Evolutionary conservation across 805 yeast species (phyloP).

Genomic region (Hanseniaspora lindneri): DNA sequence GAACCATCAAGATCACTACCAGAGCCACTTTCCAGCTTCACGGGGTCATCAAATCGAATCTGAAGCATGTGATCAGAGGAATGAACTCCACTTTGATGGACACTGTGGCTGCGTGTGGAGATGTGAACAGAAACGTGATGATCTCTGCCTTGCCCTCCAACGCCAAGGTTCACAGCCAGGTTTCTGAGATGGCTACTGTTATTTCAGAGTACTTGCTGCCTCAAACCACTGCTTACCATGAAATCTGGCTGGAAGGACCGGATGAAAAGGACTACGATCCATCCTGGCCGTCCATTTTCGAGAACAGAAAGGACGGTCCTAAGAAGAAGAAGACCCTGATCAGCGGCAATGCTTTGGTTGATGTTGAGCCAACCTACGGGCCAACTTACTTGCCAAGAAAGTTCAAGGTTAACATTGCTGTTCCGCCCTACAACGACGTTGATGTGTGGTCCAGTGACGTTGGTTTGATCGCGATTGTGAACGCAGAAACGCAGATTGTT

Average conservation of each 20-base stretch:
- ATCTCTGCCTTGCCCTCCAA: slow-evolving; percentile 77
- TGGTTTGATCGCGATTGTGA: slow-evolving; percentile 79
- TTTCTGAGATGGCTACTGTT: slow-evolving; percentile 47
- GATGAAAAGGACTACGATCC: slow-evolving; percentile 56
- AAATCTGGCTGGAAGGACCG: slow-evolving; percentile 85
- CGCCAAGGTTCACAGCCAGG: slow-evolving; percentile 67
- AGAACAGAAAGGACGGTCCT: slow-evolving; percentile 60
- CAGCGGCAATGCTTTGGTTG: slow-evolving; percentile 73
- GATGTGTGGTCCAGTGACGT: slow-evolving; percentile 94
- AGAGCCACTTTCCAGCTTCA: slow-evolving; percentile 96
- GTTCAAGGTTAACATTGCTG: slow-evolving; percentile 86
- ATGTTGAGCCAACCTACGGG: slow-evolving; percentile 79
- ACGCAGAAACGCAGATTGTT: slow-evolving; percentile 44
- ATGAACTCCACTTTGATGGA: slow-evolving; percentile 86
- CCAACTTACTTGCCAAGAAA: slow-evolving; percentile 85
- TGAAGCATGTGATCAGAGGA: slow-evolving; percentile 84
- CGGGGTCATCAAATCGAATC: slow-evolving; percentile 80
- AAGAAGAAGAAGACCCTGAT: slow-evolving; percentile 69
- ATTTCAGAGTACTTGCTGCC: slow-evolving; percentile 81
- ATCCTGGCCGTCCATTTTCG: slow-evolving; percentile 54
- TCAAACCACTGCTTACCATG: slow-evolving; percentile 88
- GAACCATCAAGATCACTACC: slow-evolving; percentile 86
- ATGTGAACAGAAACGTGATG: slow-evolving; percentile 93
- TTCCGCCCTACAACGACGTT: slow-evolving; percentile 92
- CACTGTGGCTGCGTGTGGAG: slow-evolving; percentile 96